These are phyloP conservation scores for Rutstroemia sydowiana DNA, from an alignment of 2,329 filamentous ascomycete genomes.

Conservation along the genomic window DNA sequence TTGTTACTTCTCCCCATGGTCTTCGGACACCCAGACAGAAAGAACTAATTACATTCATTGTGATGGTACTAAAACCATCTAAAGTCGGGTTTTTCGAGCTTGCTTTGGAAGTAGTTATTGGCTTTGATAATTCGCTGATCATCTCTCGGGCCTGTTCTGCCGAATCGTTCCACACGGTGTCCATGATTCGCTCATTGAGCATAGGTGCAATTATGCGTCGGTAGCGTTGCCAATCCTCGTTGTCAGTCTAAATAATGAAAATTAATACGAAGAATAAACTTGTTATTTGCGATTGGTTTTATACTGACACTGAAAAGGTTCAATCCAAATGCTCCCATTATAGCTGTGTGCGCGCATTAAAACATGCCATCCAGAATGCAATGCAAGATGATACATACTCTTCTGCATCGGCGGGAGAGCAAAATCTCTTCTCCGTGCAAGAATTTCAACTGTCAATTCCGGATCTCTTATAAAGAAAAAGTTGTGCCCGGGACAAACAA, in stretches of 20 bases:
- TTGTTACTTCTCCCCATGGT: too few relatives aligned
- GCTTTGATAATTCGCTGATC: neutral
- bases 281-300: neutral
- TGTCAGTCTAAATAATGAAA: neutral
- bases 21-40: too few relatives aligned
- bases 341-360: neutral
- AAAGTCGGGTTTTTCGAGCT: neutral
- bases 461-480: too few relatives aligned
- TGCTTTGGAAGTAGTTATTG: neutral
- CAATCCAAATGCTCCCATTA: neutral
- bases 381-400: too few relatives aligned
- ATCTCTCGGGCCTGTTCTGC: slow-evolving; percentile 3
- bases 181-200: neutral
- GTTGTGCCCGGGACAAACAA: too few relatives aligned
- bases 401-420: too few relatives aligned
- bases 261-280: neutral
- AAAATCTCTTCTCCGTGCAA: too few relatives aligned
- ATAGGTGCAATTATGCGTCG: neutral
- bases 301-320: neutral
- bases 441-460: too few relatives aligned
- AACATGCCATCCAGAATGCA: too few relatives aligned
- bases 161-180: neutral
- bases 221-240: slow-evolving; percentile 1
- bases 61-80: neutral
- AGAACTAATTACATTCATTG: neutral